Evolutionary conservation across 2,329 filamentous ascomycete species (phyloP).

Genomic region (Penicillium brasilianum): DNA sequence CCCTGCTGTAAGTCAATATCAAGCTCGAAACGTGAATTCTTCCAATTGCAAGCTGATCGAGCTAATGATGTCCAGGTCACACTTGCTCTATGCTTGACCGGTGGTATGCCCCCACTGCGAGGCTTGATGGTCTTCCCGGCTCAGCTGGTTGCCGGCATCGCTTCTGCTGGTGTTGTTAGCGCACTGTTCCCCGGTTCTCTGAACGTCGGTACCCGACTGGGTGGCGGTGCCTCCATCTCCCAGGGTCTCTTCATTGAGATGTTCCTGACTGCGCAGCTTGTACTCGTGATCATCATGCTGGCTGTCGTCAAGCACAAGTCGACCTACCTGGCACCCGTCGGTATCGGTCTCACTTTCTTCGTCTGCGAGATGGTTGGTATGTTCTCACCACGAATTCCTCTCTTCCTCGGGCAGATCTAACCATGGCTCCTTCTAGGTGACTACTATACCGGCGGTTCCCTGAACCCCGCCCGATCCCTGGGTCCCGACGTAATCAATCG

Average conservation of each 20-base stretch:
- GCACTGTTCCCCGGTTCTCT: constrained; percentile 64
- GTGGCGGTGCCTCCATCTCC: constrained; percentile 55
- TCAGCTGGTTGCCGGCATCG: constrained; percentile 65
- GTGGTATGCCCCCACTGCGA: constrained; percentile 60
- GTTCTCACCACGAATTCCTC: not conserved
- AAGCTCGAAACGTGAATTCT: not conserved
- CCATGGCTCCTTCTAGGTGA: constrained; percentile 39
- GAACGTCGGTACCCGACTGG: constrained; percentile 62
- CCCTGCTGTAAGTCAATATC: constrained; percentile 46
- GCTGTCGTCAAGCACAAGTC: constrained; percentile 75
- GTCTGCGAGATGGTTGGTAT: constrained; percentile 59
- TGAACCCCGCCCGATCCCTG: constrained; percentile 56
- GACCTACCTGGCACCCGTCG: constrained; percentile 72
- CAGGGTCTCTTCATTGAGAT: constrained; percentile 71
- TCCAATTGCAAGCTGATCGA: constrained; percentile 9
- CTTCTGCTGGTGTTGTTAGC: constrained; percentile 62
- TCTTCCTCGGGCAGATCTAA: not conserved
- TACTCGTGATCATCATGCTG: constrained; percentile 71
- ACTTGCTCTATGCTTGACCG: constrained; percentile 63
- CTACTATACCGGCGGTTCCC: constrained; percentile 55
- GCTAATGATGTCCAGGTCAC: constrained; percentile 51
- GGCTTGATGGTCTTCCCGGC: constrained; percentile 59
- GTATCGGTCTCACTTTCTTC: constrained; percentile 74
- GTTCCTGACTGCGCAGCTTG: constrained; percentile 67
- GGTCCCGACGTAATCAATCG: constrained; percentile 54